Base-by-base conservation (phyloP, 257 asterid species). In the Pogostemon cablin region DNA sequence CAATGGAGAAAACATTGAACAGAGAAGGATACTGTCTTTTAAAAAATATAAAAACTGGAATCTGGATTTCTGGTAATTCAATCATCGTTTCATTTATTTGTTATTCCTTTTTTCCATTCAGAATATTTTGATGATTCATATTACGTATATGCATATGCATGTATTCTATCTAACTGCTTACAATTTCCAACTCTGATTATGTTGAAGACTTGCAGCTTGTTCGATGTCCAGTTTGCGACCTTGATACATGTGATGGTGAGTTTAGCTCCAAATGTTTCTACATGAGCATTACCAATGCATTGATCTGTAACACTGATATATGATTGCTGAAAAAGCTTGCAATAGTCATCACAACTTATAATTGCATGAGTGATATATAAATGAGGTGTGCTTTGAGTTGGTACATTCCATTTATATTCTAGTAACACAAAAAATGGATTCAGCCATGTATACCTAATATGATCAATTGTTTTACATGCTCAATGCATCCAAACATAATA, bases 41-140 rank as follows among this genome's bases (percentile, higher is more conserved):
- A 76, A 79, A 81, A 59, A 84, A 84, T 71, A 71, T 91, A 69
- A 91, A 87, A 82, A 79, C 82, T 67, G 99, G 99, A 68, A 88
- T 95, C 72, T 95, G 99, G 99, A 83, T 95, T 85, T 95, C 99
- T 75, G 99, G 99, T 95, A 91, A 62, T 60, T 60, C 50, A n/a
- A 7, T 40, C 67, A 70, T 60, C 15, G 39, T 55, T 72, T 25
- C 35, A 43, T 65, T 34, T 52, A 38, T 62, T n/a, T 32, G 9
- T 8, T 40, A 50, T 37, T 68, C 74, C 59, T 54, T 66, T 12
- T 73, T 42, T 63, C 73, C 10, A 63, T 74, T 48, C 15, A 11
- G 39, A 50, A 43, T 37, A 17, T 44, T 58, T 20, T 59, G 12
- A 59, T 10, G 53, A 12, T 55, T 76, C 40, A 50, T 17, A 56